Conservation (phyloP, 345 rosid genomes). For the Eucalyptus pauciflora region DNA sequence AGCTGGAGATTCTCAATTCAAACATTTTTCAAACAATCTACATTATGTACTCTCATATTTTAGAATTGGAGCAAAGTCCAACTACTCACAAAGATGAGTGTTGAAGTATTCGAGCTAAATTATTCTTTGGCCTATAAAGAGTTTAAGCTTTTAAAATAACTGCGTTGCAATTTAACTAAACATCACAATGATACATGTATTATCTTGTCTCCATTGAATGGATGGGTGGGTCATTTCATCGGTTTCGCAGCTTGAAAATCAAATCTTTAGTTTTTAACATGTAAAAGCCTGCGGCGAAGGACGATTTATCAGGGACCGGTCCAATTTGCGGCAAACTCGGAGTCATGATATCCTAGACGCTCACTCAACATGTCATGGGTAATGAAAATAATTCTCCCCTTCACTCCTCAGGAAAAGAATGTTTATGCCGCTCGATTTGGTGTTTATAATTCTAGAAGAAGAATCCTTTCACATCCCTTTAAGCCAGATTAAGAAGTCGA, state of each 20-base stretch:
- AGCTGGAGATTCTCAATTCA: no score
- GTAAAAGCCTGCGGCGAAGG: rapidly evolving
- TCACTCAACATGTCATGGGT: no score
- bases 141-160: not conserved
- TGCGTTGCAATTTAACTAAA: not conserved
- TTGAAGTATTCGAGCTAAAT: not conserved
- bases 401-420: no score
- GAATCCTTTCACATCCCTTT: no score
- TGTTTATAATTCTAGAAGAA: no score
- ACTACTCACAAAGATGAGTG: not conserved
- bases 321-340: not conserved
- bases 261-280: not conserved
- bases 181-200: not conserved
- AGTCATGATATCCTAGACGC: no score
- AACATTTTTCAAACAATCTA: not conserved
- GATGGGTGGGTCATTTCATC: not conserved
- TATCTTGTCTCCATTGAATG: not conserved
- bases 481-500: no score
- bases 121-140: not conserved
- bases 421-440: no score
- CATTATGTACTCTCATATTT: rapidly evolving
- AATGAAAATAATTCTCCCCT: no score
- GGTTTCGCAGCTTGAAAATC: not conserved
- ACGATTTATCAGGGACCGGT: no score
- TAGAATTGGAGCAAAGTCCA: not conserved